Conservation (phyloP, 2,329 filamentous ascomycete genomes). For the Aureobasidium melanogenum region DNA sequence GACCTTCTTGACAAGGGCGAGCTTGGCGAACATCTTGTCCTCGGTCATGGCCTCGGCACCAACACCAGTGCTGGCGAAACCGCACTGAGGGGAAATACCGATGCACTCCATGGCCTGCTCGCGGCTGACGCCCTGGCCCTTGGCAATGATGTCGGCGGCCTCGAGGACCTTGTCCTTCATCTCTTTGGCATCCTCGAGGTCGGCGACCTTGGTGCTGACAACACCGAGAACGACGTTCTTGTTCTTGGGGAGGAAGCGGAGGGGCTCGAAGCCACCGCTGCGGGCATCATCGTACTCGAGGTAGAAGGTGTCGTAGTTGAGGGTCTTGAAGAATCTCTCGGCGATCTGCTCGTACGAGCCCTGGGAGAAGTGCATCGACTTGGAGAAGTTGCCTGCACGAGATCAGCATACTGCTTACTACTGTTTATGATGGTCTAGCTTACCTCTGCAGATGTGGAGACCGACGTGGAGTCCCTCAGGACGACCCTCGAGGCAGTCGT, state of each 20-base stretch:
- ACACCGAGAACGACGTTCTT: slow-evolving; percentile 33
- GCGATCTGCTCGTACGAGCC: slow-evolving; percentile 31
- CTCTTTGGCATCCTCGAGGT: slow-evolving; percentile 26
- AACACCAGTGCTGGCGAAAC: slow-evolving; percentile 29
- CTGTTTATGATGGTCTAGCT: slow-evolving; percentile 3
- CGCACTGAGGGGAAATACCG: slow-evolving; percentile 30
- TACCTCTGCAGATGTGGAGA: slow-evolving; percentile 30
- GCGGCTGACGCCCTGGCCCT: slow-evolving; percentile 27
- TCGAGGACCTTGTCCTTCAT: slow-evolving; percentile 27
- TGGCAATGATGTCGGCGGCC: slow-evolving; percentile 29
- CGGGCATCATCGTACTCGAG: slow-evolving; percentile 32
- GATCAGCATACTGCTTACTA: not conserved
- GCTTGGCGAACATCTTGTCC: slow-evolving; percentile 31
- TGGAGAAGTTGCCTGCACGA: slow-evolving; percentile 28
- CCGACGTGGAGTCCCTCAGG: slow-evolving; percentile 29
- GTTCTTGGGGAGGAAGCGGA: slow-evolving; percentile 28
- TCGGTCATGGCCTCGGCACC: slow-evolving; percentile 30
- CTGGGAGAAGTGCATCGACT: slow-evolving; percentile 30
- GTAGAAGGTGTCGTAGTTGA: slow-evolving; percentile 33
- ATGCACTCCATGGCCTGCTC: slow-evolving; percentile 30
- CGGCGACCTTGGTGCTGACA: slow-evolving; percentile 29
- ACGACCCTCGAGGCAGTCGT: slow-evolving; percentile 27
- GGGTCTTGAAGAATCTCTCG: slow-evolving; percentile 28
- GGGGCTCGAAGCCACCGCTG: slow-evolving; percentile 30
- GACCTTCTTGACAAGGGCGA: slow-evolving; percentile 28